Conservation (phyloP, 805 yeast species). For the Pichia sporocuriosa region DNA sequence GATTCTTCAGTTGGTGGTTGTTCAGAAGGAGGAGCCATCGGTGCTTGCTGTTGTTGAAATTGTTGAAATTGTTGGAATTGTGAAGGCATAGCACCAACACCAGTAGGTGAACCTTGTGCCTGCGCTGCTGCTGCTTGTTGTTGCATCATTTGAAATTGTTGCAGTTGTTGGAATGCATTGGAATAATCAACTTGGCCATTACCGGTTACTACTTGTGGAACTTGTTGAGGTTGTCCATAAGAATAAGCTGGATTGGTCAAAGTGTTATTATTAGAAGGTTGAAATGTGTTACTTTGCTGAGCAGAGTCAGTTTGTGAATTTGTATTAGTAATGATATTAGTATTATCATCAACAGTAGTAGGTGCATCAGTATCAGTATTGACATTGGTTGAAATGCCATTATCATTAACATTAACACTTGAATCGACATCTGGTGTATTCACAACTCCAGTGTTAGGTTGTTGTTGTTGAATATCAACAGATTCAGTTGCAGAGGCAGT, state of each 20-base stretch:
- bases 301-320: neutral
- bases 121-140: conserved; percentile 8
- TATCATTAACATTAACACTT: too few species aligned
- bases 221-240: conserved; percentile 1
- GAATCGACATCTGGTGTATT: too few species aligned
- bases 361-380: neutral
- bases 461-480: conserved; percentile 1
- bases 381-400: neutral
- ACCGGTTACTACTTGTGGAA: neutral
- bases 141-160: conserved; percentile 12
- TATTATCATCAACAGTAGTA: neutral
- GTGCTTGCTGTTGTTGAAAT: conserved; percentile 10
- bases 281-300: neutral
- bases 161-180: conserved; percentile 7
- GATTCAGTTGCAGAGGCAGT: conserved; percentile 13
- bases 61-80: conserved; percentile 15
- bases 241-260: neutral
- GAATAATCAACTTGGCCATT: conserved; percentile 6
- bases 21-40: neutral
- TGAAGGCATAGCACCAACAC: too few species aligned
- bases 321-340: neutral
- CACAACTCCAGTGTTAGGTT: neutral
- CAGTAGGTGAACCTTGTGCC: conserved; percentile 2
- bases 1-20: neutral
- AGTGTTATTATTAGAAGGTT: neutral